phyloP scores from a whole-genome alignment of 1,284 basidiomycete genomes.

The Clitocybe nebularis region DNA sequence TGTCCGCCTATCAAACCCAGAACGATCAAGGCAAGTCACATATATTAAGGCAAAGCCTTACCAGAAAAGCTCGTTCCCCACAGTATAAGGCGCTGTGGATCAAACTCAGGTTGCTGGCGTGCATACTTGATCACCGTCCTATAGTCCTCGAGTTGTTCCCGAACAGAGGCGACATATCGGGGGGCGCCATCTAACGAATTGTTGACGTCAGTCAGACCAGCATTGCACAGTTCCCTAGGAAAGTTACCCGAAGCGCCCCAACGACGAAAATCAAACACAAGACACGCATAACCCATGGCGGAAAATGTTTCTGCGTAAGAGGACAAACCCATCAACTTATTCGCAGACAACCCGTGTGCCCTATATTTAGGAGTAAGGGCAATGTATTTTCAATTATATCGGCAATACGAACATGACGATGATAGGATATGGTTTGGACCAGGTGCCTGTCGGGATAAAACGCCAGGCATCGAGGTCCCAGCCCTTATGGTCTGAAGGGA shows the following conservation, averaged over 20 bases:
- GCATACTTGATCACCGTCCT: conserved; percentile 32
- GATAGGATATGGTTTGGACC: conserved; percentile 22
- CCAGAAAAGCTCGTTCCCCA: conserved; percentile 35
- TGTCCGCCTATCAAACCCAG: conserved; percentile 28
- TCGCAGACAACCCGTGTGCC: conserved; percentile 32
- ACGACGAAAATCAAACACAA: conserved; percentile 37
- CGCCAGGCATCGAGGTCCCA: conserved; percentile 36
- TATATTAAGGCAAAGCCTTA: conserved; percentile 6
- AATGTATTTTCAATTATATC: neutral
- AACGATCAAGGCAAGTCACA: neutral
- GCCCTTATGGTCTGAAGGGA: conserved; percentile 28
- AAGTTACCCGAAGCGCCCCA: conserved; percentile 34
- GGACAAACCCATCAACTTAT: conserved; percentile 29
- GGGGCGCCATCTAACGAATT: conserved; percentile 31
- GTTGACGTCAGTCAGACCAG: neutral
- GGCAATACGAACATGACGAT: conserved; percentile 29
- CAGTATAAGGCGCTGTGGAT: conserved; percentile 28
- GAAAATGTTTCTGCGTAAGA: conserved; percentile 32
- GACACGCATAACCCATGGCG: conserved; percentile 28
- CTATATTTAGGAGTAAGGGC: conserved; percentile 15
- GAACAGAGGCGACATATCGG: conserved; percentile 26
- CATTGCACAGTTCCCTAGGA: neutral
- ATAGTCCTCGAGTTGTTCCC: conserved; percentile 38
- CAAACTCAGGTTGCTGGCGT: conserved; percentile 27
- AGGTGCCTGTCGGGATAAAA: conserved; percentile 21